A percentile compares a stretch with the other conserved stretches of the same genome.
Evolutionary conservation across 768 basidiomycete genomes (phyloP).

Genomic region (Amanita brunnescens): DNA sequence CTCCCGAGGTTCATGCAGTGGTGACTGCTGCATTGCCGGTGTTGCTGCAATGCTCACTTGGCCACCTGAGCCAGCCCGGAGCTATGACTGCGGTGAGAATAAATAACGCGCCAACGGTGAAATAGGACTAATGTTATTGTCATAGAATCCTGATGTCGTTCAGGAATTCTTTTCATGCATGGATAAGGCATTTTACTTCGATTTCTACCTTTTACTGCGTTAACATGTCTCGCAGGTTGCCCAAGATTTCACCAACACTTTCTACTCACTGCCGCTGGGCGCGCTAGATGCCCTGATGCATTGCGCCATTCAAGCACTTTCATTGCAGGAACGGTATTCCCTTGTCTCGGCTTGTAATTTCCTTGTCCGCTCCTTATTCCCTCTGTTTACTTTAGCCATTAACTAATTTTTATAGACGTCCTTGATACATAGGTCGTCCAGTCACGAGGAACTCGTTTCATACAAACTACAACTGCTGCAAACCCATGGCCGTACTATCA

Average conservation of each 20-base stretch:
- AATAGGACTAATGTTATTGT: neutral
- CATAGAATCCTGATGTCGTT: conserved; percentile 84
- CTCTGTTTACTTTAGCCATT: neutral
- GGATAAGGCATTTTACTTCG: conserved; percentile 47
- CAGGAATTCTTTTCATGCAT: conserved; percentile 83
- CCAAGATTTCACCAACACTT: conserved; percentile 49
- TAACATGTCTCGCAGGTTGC: conserved; percentile 27
- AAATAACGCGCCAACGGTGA: neutral
- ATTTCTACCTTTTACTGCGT: neutral
- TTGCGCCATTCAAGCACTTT: conserved; percentile 56
- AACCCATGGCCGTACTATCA: conserved; percentile 53
- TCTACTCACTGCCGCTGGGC: conserved; percentile 56
- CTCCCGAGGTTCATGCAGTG: conserved; percentile 45
- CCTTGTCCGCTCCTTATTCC: conserved; percentile 43
- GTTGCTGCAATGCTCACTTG: conserved; percentile 50
- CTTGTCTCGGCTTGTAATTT: conserved; percentile 77
- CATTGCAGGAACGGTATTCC: conserved; percentile 79
- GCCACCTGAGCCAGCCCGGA: conserved; percentile 42
- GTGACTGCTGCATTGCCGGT: conserved; percentile 47
- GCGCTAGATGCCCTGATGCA: conserved; percentile 61
- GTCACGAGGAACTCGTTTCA: conserved; percentile 50
- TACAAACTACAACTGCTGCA: conserved; percentile 35
- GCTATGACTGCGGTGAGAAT: conserved; percentile 62
- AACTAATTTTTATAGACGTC: neutral
- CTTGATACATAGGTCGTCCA: conserved; percentile 57